phyloP scores from a whole-genome alignment of 441 rosid genomes.

The Mallotus japonicus region DNA sequence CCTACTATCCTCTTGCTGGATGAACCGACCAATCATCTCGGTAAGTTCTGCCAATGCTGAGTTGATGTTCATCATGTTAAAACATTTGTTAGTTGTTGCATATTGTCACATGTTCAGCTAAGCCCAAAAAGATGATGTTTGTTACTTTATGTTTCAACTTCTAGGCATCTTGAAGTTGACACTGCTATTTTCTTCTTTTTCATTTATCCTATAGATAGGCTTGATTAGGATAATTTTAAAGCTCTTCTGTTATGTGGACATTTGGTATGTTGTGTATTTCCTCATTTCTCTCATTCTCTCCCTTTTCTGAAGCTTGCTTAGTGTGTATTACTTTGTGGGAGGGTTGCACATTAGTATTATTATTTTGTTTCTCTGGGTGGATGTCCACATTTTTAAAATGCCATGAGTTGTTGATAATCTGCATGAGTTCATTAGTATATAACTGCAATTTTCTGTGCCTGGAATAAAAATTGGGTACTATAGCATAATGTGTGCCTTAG shows the following conservation, averaged over 20 bases:
- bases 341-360: no score
- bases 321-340: no score
- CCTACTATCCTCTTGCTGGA: conserved; percentile 89
- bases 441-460: background rate
- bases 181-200: background rate
- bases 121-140: background rate
- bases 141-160: background rate
- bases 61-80: no score
- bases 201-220: background rate
- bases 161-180: background rate
- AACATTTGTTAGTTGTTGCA: no score
- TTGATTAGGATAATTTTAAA: background rate
- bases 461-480: background rate
- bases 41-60: conserved; percentile 33
- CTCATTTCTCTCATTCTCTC: no score
- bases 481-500: no score
- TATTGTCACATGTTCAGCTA: no score
- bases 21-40: conserved; percentile 96
- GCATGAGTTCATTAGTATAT: background rate
- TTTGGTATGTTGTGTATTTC: background rate
- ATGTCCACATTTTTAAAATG: background rate
- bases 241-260: background rate
- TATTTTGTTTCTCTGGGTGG: background rate
- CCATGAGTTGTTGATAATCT: background rate
- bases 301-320: no score